Base-by-base conservation (phyloP, 2,329 filamentous ascomycete species). In the Colletotrichum sp. region DNA sequence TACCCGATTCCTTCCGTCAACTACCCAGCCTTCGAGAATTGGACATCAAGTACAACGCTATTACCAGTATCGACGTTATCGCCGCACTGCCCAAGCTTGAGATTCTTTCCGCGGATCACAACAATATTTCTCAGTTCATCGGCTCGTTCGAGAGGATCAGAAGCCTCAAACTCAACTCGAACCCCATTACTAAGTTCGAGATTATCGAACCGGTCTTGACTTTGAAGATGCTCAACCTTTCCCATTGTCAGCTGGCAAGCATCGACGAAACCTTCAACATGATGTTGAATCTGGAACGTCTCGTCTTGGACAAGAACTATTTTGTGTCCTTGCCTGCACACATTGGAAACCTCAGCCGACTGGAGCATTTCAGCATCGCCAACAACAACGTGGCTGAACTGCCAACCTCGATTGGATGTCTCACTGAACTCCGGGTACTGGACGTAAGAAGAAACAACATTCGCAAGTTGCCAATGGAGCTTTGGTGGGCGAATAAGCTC, bases 381-480 rank as follows among this genome's bases (percentile, higher is more conserved):
- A 95, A 96, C 84, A 99, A 99, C 82, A 94, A 94, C 0, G 90
- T 99, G 5, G 95, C 93, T 76, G 93, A 95, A 79, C 87, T 99
- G 34, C 97, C 97, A 6, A 85, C 94, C 1, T 96, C 98, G 79
- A 95, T 99, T 79, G 97, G 97, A 7, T 96, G 95, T 78, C 89
- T 99, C 28, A 91, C 90, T 1, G 96, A 99, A 83, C 89, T 99
- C 77, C 93, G 93, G 69, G 94, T 96, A 77, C 89, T 99, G 55
- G 96, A 99, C 82, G 90, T 99, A 21, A 92, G 96, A 78, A 95
- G 97, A 82, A 99, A 99, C 87, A 99, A 99, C 81, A 90, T 99
- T 74, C 94, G 93, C 78, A 94, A 94, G 81, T 88, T 99, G 36
- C 97, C 97, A 3, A 92, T 95, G 82, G 97, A 99, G 82, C 90